Base-by-base conservation (phyloP, 768 basidiomycete species). In the Termitomyces bulborhizus region DNA sequence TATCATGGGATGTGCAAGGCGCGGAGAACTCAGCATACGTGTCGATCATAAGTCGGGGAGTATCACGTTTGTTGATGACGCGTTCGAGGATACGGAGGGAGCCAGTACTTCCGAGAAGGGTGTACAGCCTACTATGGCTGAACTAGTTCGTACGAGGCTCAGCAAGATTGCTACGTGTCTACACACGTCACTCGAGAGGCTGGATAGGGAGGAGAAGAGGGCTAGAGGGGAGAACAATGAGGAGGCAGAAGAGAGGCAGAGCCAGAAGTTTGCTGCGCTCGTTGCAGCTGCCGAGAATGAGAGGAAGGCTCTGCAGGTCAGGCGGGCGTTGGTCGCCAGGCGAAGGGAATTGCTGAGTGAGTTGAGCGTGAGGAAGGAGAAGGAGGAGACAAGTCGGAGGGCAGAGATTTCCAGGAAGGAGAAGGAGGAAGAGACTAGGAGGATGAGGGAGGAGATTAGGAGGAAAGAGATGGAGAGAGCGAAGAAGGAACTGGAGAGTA, bases 41-140 rank as follows among this genome's bases (percentile, higher is more conserved):
- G 83, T 98, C 44, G 93, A 98, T 70, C 96, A 99, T 68, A 85
- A 88, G 31, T 82, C 80, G 3, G 90, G 92, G 16, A 85, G 84
- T 57, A 85, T 98, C 70, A 78, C 83, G 6, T 99, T 98, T 64
- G 78, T 86, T 44, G 89, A 94, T 62, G 86, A 90, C 53, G 78
- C 85, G 0, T 91, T 88, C 63, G 71, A 54, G 26, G 42, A 73
- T n/a, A 60, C 67, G 0, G 64, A 64, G 11, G 56, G 62, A 1
- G 68, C 72, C 57, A 71, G 62, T 48, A 70, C 71, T 21, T 66
- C 64, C 40, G 73, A 79, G 55, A 66, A 65, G 44, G 67, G 77
- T 3, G 75, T 92, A 51, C 92, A 93, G 68, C 85, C 86, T 0
- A 82, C 85, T 0, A 79, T 84, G 18, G 74, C 85, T 3, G 84